A percentile compares a stretch with the other conserved stretches of the same genome.
These are phyloP conservation scores for Nannochloropsis gaditana DNA, from an alignment of 108 stramenopile species.

Conservation along the genomic window DNA sequence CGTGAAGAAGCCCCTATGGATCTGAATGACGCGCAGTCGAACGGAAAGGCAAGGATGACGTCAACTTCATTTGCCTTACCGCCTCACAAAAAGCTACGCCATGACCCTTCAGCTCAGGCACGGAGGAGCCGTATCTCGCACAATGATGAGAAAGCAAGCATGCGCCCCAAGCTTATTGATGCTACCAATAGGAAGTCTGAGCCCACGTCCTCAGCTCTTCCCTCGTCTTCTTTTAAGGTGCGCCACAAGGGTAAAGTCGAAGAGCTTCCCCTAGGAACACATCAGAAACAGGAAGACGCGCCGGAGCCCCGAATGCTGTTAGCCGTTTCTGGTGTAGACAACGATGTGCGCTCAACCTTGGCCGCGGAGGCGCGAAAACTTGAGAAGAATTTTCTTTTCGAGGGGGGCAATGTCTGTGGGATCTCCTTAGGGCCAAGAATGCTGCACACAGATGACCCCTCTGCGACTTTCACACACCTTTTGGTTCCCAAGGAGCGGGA, in stretches of 20 bases:
- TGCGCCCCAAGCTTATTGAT: too few species aligned
- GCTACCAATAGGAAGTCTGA: too few species aligned
- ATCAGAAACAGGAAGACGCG: too few species aligned
- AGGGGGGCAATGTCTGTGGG: background rate
- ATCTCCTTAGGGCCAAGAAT: background rate
- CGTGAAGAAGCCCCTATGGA: background rate
- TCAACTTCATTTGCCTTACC: background rate
- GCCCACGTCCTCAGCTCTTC: too few species aligned
- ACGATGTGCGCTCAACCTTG: background rate
- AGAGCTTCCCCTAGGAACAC: too few species aligned
- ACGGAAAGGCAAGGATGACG: background rate
- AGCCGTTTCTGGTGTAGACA: background rate
- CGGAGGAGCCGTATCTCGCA: too few species aligned
- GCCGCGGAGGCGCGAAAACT: background rate
- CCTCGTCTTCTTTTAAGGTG: too few species aligned
- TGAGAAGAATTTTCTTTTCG: background rate
- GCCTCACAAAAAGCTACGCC: background rate
- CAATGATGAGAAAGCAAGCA: too few species aligned
- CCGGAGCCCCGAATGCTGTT: background rate
- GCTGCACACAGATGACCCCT: conserved; percentile 12
- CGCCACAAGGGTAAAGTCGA: too few species aligned
- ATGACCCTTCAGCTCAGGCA: too few species aligned
- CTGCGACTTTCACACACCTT: background rate
- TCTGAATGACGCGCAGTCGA: background rate
- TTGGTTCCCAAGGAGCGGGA: background rate